Conservation (phyloP, 73 alveolate species). For the Paramecium primaurelia region DNA sequence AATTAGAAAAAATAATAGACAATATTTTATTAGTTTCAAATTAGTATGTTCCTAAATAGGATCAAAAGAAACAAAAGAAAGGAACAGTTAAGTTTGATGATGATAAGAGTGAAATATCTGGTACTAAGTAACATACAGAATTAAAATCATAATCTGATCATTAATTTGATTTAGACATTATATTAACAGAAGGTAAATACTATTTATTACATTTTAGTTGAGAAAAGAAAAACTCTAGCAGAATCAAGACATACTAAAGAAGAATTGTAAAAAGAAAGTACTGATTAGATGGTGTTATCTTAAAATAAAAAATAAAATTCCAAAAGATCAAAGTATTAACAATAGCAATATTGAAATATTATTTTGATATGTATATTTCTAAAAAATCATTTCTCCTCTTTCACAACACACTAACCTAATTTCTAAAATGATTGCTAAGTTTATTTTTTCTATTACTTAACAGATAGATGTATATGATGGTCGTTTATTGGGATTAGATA, state of each 20-base stretch:
- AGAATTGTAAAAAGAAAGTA: conserved; percentile 29
- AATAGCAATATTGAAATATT: neutral
- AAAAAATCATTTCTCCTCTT: neutral
- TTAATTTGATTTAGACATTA: neutral
- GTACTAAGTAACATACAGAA: neutral
- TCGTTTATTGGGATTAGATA: too few species aligned
- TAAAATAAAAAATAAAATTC: neutral
- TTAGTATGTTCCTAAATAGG: neutral
- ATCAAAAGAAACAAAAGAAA: neutral
- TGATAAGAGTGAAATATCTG: conserved; percentile 3
- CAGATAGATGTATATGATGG: too few species aligned
- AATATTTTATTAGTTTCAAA: conserved; percentile 1
- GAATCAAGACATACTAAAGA: conserved; percentile 44
- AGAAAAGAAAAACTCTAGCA: neutral
- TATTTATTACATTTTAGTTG: neutral
- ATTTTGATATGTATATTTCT: neutral
- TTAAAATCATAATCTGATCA: neutral
- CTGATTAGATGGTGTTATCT: neutral
- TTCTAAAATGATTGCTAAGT: too few species aligned
- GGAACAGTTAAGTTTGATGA: neutral
- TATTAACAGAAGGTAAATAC: neutral
- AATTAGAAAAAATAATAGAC: conserved; percentile 14
- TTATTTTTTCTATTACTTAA: too few species aligned
- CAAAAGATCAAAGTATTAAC: neutral
- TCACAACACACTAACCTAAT: neutral